Percentiles rank a stretch among this genome's conserved stretches.
Conservation (phyloP, 2,329 filamentous ascomycete genomes). For the Pseudonectria foliicola region DNA sequence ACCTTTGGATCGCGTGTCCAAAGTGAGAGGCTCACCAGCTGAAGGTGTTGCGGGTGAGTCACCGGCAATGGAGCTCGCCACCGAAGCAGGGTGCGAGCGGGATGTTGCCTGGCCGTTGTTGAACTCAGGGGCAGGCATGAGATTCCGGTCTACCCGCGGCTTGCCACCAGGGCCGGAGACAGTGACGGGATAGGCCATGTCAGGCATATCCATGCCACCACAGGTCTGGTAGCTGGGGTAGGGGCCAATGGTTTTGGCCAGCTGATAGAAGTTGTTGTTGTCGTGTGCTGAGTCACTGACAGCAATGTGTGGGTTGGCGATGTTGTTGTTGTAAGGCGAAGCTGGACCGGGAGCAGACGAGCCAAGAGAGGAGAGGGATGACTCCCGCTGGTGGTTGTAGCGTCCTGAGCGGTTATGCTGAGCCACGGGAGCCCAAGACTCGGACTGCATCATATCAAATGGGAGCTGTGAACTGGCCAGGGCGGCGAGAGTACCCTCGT, state of each 20-base stretch:
- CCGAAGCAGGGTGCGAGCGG: constrained; percentile 46
- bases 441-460: constrained; percentile 33
- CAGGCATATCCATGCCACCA: constrained; percentile 28
- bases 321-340: constrained; percentile 50
- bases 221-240: constrained; percentile 36
- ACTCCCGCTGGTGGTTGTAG: constrained; percentile 50
- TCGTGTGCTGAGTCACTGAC: constrained; percentile 43
- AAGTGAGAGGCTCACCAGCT: constrained; percentile 40
- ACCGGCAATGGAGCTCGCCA: constrained; percentile 49
- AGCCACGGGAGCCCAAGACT: constrained; percentile 31
- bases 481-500: constrained; percentile 18
- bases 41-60: constrained; percentile 55
- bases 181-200: constrained; percentile 34
- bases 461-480: constrained; percentile 17
- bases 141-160: constrained; percentile 32
- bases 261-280: constrained; percentile 37
- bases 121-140: constrained; percentile 41
- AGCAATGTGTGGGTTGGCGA: constrained; percentile 52
- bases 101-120: constrained; percentile 26
- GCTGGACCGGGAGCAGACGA: constrained; percentile 51
- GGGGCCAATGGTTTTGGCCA: constrained; percentile 37
- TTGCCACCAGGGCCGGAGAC: constrained; percentile 30
- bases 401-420: constrained; percentile 33
- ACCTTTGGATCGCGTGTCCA: constrained; percentile 48
- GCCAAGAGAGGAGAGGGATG: constrained; percentile 53